Evolutionary conservation across 1,284 basidiomycete genomes (phyloP), one percentile per base, ranked within the genome.

Genomic region (Ceratobasidium sp.): DNA sequence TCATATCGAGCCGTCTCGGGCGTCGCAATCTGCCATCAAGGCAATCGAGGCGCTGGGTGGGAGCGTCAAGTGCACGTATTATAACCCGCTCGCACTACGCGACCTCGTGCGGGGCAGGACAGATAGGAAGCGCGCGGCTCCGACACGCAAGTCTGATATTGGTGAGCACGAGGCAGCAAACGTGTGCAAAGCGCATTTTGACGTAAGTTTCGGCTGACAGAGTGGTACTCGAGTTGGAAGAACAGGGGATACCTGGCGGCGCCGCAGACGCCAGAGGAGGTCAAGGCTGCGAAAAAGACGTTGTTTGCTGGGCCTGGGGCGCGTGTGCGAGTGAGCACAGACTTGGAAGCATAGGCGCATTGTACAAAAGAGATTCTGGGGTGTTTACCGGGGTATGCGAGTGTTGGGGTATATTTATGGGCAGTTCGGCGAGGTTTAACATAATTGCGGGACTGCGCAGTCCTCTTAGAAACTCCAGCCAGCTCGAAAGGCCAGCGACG

Each of bases 11-110:
- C 87, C 95, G 38, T 94, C 95, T 3, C 86, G 92, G 73, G 96
- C 94, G 16, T 95, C 94, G 6, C 88, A 92, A 78, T 86, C 87
- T 60, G 96, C 96, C 1, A 95, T 98, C 66, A 81, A 86, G 62
- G 92, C 94, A 0, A 87, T 99, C 72, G 92, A 98, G 78, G 83
- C 83, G 11, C 85, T 84, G 3, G 94, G 95, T 18, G 97, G 96
- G 21, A 87, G 87, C 59, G 88, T 98, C 25, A 88, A 92, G 62
- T 96, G 95, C 82, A 90, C 94, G 77, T 98, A 95, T 80, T 96
- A 98, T 83, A 99, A 98, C 79, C 82, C 86, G 11, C 84, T 96
- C 60, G 89, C 92, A 0, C 83, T 99, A 61, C 86, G 88, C 48
- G 92, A 95, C 77, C 90, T 91, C 75, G 81, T 95, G 66, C 89